A percentile compares a stretch with the other conserved stretches of the same genome.
phyloP scores from a whole-genome alignment of 2,329 filamentous ascomycete genomes.

The Botrytis tulipae region DNA sequence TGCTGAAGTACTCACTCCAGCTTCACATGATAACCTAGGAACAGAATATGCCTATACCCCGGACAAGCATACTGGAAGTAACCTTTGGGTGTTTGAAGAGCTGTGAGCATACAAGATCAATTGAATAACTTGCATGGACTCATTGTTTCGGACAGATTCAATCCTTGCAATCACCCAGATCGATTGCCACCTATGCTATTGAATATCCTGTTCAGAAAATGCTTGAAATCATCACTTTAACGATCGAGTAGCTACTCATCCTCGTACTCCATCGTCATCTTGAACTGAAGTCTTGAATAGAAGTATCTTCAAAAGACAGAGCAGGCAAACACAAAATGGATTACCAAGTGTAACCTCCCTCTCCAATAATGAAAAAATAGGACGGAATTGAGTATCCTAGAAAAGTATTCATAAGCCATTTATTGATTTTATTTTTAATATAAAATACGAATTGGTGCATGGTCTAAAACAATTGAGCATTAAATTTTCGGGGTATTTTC shows the following conservation, averaged over 20 bases:
- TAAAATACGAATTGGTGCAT: neutral
- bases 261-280: neutral
- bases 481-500: too few species aligned
- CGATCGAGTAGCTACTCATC: neutral
- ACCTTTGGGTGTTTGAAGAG: neutral
- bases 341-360: neutral
- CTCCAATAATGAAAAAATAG: neutral
- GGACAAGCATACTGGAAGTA: neutral
- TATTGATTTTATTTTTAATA: neutral
- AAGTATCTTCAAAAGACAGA: neutral
- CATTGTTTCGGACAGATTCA: neutral
- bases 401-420: neutral
- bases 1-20: neutral
- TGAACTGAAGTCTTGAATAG: neutral
- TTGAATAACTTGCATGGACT: neutral
- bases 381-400: neutral
- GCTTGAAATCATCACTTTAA: neutral
- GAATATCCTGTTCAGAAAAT: neutral
- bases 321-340: neutral
- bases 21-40: neutral
- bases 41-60: neutral
- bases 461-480: too few species aligned
- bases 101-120: neutral
- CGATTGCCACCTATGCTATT: neutral
- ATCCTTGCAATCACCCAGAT: neutral